phyloP scores from a whole-genome alignment of 169 alveolate species.

The Babesia bigemina region DNA sequence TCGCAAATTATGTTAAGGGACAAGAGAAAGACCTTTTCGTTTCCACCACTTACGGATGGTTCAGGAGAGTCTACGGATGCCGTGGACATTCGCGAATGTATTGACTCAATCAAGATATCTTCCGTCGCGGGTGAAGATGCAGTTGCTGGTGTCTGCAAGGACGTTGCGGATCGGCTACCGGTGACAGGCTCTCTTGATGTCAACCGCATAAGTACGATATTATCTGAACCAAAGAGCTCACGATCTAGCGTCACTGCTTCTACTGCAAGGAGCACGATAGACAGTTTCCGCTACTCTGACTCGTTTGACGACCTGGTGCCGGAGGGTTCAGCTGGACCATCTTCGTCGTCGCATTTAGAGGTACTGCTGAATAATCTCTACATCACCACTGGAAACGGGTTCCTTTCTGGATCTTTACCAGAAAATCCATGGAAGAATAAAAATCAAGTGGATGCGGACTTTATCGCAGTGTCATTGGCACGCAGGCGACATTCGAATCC shows the following conservation, averaged over 20 bases:
- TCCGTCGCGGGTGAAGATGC: neutral
- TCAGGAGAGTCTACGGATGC: neutral
- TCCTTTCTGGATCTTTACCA: conserved; percentile 27
- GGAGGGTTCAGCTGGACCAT: neutral
- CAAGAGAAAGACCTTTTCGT: conserved; percentile 57
- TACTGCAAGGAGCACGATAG: conserved; percentile 33
- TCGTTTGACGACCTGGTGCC: conserved; percentile 15
- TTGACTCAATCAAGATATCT: neutral
- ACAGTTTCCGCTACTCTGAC: conserved; percentile 33
- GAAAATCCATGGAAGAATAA: conserved; percentile 25
- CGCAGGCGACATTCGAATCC: conserved; percentile 13
- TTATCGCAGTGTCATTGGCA: conserved; percentile 39
- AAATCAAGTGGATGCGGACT: conserved; percentile 35
- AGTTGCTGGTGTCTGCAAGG: neutral
- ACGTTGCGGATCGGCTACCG: neutral
- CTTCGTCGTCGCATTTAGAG: neutral
- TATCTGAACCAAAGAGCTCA: conserved; percentile 26
- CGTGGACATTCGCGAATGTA: neutral
- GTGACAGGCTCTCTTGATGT: neutral
- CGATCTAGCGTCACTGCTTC: conserved; percentile 15
- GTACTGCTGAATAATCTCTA: conserved; percentile 18
- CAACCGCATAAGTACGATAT: conserved; percentile 31
- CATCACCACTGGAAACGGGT: conserved; percentile 16
- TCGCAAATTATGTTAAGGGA: conserved; percentile 21
- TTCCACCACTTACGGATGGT: conserved; percentile 38